These are phyloP conservation scores for Alternaria consortialis DNA, from an alignment of 2,329 filamentous ascomycete species.

Conservation along the genomic window DNA sequence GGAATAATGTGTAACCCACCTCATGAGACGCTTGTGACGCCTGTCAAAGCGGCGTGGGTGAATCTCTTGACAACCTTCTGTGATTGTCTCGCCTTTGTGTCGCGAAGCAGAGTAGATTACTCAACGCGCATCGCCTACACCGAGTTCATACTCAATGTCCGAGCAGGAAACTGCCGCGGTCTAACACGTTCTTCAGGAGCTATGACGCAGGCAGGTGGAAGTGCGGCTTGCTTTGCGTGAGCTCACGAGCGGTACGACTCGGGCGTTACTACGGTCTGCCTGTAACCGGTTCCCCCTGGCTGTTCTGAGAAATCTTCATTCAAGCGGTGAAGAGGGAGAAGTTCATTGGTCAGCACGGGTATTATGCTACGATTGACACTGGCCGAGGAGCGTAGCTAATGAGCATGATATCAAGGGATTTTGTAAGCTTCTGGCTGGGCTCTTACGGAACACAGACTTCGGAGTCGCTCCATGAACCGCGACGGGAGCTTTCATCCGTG, in stretches of 20 bases:
- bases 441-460: slow-evolving; percentile 10
- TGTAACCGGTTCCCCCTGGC: slow-evolving; percentile 30
- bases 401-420: slow-evolving; percentile 20
- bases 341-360: slow-evolving; percentile 34
- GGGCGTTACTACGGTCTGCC: slow-evolving; percentile 34
- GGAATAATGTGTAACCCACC: slow-evolving; percentile 7
- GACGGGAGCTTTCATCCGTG: slow-evolving; percentile 4
- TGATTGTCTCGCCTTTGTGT: not conserved
- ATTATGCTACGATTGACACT: slow-evolving; percentile 21
- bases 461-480: slow-evolving; percentile 6
- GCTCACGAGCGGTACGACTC: slow-evolving; percentile 32
- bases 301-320: slow-evolving; percentile 23
- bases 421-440: slow-evolving; percentile 14
- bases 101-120: slow-evolving; percentile 11
- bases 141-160: slow-evolving; percentile 14
- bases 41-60: not conserved
- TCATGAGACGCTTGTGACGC: slow-evolving; percentile 1
- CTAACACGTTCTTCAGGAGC: slow-evolving; percentile 19
- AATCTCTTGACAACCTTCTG: not conserved
- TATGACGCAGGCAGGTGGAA: slow-evolving; percentile 34
- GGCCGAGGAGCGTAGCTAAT: slow-evolving; percentile 17
- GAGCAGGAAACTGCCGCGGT: slow-evolving; percentile 26
- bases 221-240: slow-evolving; percentile 26
- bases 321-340: slow-evolving; percentile 40
- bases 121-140: slow-evolving; percentile 15